Evolutionary conservation across 2,329 filamentous ascomycete genomes (phyloP), one percentile per base, ranked within the genome.

Genomic region (Triangularia setosa): DNA sequence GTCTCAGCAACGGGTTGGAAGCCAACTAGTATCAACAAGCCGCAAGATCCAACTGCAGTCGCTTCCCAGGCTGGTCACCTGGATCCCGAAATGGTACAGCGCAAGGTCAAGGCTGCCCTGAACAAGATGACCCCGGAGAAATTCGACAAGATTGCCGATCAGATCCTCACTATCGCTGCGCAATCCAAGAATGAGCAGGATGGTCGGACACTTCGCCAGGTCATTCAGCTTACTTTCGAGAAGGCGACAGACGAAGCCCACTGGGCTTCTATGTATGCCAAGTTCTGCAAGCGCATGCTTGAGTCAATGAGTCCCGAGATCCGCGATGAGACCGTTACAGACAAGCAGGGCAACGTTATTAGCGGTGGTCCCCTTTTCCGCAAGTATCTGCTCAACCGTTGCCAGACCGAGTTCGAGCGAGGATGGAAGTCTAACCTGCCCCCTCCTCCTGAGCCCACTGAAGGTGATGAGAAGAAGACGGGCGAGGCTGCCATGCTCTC

Each of bases 51-150:
- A 44, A 67, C 78, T 53, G 75, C 78, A 40, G 75, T 78, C 64
- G 73, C 79, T 65, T 78, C 82, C 63, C 78, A 81, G 68, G 76
- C 81, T 8, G 80, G 81, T 59, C 84, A 91, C 72, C 86, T 98
- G 80, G 87, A 96, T 69, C 94, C 95, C 24, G 92, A 94, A 72
- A 87, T 95, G 83, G 95, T 99, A 64, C 95, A 99, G 81, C 90
- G 94, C 72, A 99, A 99, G 88, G 95, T 99, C 76, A 99, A 99
- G 88, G 90, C 93, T 69, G 91, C 91, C 67, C 83, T 99, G 73
- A 99, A 99, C 88, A 99, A 99, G 90, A 98, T 99, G 95, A 98
- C 95, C 0, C 95, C 95, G 0, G 95, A 99, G 80, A 99, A 98
- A 75, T 99, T 99, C 73, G 93, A 97, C 76, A 93, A 90, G 80